Evolutionary conservation across 1,284 basidiomycete species (phyloP).

Genomic region (Rugosomyces carneus): DNA sequence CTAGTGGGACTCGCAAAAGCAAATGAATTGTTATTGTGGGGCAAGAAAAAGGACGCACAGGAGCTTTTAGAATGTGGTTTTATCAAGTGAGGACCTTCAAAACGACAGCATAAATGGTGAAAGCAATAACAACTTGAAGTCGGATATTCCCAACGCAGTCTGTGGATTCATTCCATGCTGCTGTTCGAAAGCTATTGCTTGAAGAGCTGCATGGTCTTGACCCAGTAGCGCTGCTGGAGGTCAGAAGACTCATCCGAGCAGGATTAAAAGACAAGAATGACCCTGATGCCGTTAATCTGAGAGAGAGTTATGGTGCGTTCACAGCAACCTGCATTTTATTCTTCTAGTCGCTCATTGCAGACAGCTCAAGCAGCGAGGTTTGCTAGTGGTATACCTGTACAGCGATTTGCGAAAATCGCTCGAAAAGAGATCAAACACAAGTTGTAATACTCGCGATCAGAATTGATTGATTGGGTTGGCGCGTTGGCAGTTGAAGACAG

Average conservation of each 20-base stretch:
- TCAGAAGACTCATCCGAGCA: slow-evolving; percentile 49
- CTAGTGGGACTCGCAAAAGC: slow-evolving; percentile 63
- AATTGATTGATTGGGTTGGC: too few relatives aligned
- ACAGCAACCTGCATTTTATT: not conserved
- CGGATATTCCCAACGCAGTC: slow-evolving; percentile 54
- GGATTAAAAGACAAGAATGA: slow-evolving; percentile 59
- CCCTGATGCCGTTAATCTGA: slow-evolving; percentile 57
- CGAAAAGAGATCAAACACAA: slow-evolving; percentile 63
- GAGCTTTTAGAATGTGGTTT: slow-evolving; percentile 58
- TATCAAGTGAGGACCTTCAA: slow-evolving; percentile 43
- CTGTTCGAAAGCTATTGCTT: slow-evolving; percentile 42
- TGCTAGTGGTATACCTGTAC: slow-evolving; percentile 47
- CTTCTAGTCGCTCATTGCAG: not conserved
- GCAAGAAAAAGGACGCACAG: slow-evolving; percentile 56
- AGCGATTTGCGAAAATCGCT: slow-evolving; percentile 52
- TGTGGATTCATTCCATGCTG: slow-evolving; percentile 46
- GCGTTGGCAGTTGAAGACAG: too few relatives aligned
- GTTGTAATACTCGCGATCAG: too few relatives aligned
- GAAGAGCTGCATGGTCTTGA: slow-evolving; percentile 53
- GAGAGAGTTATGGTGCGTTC: slow-evolving; percentile 55
- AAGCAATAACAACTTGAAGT: slow-evolving; percentile 27
- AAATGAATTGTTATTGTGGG: slow-evolving; percentile 64
- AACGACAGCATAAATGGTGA: not conserved
- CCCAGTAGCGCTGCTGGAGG: slow-evolving; percentile 42
- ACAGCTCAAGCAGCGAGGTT: slow-evolving; percentile 55